These are phyloP conservation scores for Globisporangium radiosum DNA, from an alignment of 352 stramenopile genomes.

Conservation along the genomic window DNA sequence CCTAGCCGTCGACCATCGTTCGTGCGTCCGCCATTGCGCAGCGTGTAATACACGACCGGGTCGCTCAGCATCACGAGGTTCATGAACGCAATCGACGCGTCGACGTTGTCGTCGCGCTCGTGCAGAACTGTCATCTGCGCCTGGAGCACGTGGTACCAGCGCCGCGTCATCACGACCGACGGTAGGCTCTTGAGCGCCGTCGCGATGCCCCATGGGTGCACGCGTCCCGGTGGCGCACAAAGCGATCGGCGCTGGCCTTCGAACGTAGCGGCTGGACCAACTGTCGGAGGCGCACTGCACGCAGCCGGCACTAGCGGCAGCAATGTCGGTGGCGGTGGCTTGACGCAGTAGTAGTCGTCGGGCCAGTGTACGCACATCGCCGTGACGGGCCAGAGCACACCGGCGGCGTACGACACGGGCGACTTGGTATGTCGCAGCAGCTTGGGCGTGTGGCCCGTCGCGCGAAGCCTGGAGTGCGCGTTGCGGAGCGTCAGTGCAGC, in stretches of 20 bases:
- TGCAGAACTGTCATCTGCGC: conserved; percentile 2
- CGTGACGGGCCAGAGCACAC: conserved; percentile 17
- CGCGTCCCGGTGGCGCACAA: not conserved
- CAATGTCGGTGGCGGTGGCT: too few relatives aligned
- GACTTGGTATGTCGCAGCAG: conserved; percentile 8
- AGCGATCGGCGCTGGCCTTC: not conserved
- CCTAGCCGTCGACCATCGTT: not conserved
- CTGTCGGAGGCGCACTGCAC: not conserved
- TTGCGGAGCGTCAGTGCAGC: not conserved
- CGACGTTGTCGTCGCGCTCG: conserved; percentile 7
- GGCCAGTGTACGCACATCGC: conserved; percentile 29
- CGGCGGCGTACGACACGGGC: conserved; percentile 26
- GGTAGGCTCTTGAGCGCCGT: not conserved
- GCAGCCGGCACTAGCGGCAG: not conserved
- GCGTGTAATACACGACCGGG: conserved; percentile 11
- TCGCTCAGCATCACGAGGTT: conserved; percentile 16
- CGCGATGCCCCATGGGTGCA: not conserved
- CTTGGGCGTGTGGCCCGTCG: too few relatives aligned
- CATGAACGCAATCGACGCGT: conserved; percentile 9
- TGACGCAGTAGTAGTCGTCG: conserved; percentile 27
- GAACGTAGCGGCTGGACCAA: not conserved
- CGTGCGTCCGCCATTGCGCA: not conserved
- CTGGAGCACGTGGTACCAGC: conserved; percentile 1
- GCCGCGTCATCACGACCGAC: conserved; percentile 5
- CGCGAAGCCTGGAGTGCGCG: conserved; percentile 9